Conservation (phyloP, 2,329 filamentous ascomycete genomes). For the Aureobasidium zeae region DNA sequence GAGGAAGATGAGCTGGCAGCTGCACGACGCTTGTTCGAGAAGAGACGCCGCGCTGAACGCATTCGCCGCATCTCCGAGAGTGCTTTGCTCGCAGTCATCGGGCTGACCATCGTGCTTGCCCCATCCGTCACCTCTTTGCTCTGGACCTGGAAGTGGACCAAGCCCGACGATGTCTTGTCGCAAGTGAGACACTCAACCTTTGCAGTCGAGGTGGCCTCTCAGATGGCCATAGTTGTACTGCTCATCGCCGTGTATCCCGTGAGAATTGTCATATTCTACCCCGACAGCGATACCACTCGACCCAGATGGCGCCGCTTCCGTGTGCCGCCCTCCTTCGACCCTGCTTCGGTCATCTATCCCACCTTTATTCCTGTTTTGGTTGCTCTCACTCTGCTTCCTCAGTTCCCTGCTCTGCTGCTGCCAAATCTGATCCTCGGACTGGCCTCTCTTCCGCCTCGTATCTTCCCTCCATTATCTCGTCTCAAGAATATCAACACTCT, state of each 20-base stretch:
- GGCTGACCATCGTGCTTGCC: constrained; percentile 37
- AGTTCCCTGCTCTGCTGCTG: constrained; percentile 53
- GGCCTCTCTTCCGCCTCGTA: constrained; percentile 60
- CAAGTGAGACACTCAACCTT: neutral
- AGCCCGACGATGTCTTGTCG: constrained; percentile 21
- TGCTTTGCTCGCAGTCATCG: constrained; percentile 44
- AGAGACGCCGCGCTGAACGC: constrained; percentile 81
- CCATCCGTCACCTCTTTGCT: constrained; percentile 24
- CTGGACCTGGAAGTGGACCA: constrained; percentile 34
- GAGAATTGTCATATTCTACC: constrained; percentile 25
- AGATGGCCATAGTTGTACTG: constrained; percentile 27
- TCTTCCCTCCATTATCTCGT: constrained; percentile 57
- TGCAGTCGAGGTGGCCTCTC: constrained; percentile 33
- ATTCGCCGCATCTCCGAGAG: constrained; percentile 55
- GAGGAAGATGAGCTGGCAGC: constrained; percentile 36
- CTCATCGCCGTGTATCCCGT: constrained; percentile 32
- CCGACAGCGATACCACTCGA: neutral
- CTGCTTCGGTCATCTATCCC: constrained; percentile 83
- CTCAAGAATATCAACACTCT: constrained; percentile 51
- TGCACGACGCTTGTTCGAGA: constrained; percentile 63
- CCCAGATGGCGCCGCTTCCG: constrained; percentile 32
- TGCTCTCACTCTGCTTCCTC: constrained; percentile 60
- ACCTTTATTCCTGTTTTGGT: constrained; percentile 66
- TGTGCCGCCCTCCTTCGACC: constrained; percentile 74
- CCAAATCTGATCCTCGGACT: constrained; percentile 77